Evolutionary conservation across 768 basidiomycete species (phyloP).

Genomic region (Grammothele lineata): DNA sequence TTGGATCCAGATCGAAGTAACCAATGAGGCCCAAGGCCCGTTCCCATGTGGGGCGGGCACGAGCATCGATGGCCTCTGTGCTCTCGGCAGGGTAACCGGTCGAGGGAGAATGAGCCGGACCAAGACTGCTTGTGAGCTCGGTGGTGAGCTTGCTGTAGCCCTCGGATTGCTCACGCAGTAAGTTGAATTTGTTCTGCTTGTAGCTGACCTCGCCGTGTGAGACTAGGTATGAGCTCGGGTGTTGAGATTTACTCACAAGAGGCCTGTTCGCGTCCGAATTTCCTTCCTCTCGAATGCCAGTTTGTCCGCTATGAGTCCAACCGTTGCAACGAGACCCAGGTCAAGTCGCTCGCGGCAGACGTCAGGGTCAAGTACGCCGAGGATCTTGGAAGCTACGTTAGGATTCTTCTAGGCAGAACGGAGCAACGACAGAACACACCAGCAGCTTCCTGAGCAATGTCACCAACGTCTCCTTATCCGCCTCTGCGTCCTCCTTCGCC

Average conservation of each 20-base stretch:
- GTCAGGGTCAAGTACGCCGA: constrained; percentile 51
- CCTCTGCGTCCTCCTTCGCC: constrained; percentile 50
- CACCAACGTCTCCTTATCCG: constrained; percentile 59
- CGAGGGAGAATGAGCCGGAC: constrained; percentile 63
- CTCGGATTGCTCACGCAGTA: constrained; percentile 95
- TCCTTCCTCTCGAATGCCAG: constrained; percentile 70
- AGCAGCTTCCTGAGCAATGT: constrained; percentile 56
- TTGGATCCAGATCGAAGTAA: constrained; percentile 95
- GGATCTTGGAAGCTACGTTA: constrained; percentile 37
- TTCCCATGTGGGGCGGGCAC: constrained; percentile 72
- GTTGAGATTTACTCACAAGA: constrained; percentile 63
- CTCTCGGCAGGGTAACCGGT: constrained; percentile 67
- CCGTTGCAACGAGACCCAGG: constrained; percentile 52
- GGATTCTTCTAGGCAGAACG: neutral
- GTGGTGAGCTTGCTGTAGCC: constrained; percentile 92
- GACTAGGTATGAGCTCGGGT: neutral
- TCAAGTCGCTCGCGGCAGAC: constrained; percentile 77
- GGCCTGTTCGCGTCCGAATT: constrained; percentile 71
- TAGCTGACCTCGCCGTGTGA: constrained; percentile 49
- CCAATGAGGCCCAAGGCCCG: constrained; percentile 87
- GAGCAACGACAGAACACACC: constrained; percentile 36
- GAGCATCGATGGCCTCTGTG: constrained; percentile 50
- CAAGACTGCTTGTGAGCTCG: constrained; percentile 75
- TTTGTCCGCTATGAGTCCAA: constrained; percentile 69
- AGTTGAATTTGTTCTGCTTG: constrained; percentile 98